Base-by-base conservation (phyloP, 176 grass and related monocot genomes). In the Zoysia pacifica region DNA sequence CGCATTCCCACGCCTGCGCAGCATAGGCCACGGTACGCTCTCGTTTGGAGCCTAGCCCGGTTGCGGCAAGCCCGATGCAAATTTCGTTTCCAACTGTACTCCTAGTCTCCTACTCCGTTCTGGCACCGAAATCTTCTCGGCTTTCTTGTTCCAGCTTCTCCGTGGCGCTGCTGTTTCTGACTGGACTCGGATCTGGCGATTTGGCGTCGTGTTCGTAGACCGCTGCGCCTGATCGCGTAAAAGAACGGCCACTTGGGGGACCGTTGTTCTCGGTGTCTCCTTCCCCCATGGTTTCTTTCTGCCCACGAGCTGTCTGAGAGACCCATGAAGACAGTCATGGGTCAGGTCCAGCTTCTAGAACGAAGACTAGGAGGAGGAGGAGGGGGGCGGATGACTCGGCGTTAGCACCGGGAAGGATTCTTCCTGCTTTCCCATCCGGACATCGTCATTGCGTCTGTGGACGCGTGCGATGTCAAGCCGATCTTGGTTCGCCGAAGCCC, bases 281-380 rank as follows among this genome's bases (percentile, higher is more conserved):
- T 28, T 28, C 28, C 28, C 28, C 28, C 28, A 28, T 28, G 28
- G 28, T 28, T 28, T 28, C 67, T 85, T 85, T 11, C 51, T n/a
- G 77, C 18, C 9, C 72, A 85, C 62, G 59, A 58, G 7, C 56
- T 77, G 81, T 48, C 39, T n/a, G 39, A 28, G 64, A 79, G 64
- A 51, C 65, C 62, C 76, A 18, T 3, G 71, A 28, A 28, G 28
- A 28, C 20, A 44, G 3, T 4, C 42, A 35, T 7, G 16, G 41
- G 39, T 41, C n/a, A 71, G 6, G 9, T 35, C 38, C 72, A 77
- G 72, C 52, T 89, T 89, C 83, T 86, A 73, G 87, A 28, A 28
- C 28, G 28, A 85, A 78, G 28, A 28, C 28, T 28, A 28, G 28
- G 28, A 28, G 9, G 38, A n/a, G n/a, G n/a, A 48, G 19, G 18